These are phyloP conservation scores for Colletotrichum sp. DNA, from an alignment of 2,329 filamentous ascomycete genomes.

Conservation along the genomic window DNA sequence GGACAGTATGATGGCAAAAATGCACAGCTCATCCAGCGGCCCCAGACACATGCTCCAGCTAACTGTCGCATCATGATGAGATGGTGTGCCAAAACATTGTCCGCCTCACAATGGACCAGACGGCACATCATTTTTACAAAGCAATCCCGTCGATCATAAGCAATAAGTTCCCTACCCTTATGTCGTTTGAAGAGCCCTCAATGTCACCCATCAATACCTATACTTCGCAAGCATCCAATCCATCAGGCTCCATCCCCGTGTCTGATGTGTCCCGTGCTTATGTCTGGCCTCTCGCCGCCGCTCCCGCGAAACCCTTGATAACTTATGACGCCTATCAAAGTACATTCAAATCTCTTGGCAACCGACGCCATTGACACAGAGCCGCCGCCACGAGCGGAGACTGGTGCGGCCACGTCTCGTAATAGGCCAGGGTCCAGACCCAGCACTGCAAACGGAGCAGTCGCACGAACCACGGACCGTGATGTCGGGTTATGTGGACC, in stretches of 20 bases:
- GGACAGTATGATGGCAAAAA: not conserved
- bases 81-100: slow-evolving; percentile 8
- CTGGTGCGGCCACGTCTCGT: not conserved
- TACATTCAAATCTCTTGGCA: not conserved
- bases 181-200: not conserved
- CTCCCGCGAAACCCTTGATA: not conserved
- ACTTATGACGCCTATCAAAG: slow-evolving; percentile 4
- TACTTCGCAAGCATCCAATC: not conserved
- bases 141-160: not conserved
- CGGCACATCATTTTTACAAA: not conserved
- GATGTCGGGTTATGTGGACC: not conserved
- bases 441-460: not conserved
- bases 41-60: slow-evolving; percentile 7
- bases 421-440: not conserved
- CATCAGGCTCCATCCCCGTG: not conserved
- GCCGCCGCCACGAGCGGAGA: not conserved
- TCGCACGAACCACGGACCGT: not conserved
- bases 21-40: not conserved
- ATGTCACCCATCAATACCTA: not conserved
- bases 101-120: not conserved
- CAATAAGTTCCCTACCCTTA: not conserved
- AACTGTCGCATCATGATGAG: slow-evolving; percentile 13
- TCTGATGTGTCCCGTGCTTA: not conserved
- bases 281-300: not conserved
- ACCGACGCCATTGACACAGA: not conserved